A percentile compares a stretch with the other conserved stretches of the same genome.
These are phyloP conservation scores for Triticum dicoccoides DNA, from an alignment of 176 grass and related monocot genomes.

Conservation along the genomic window DNA sequence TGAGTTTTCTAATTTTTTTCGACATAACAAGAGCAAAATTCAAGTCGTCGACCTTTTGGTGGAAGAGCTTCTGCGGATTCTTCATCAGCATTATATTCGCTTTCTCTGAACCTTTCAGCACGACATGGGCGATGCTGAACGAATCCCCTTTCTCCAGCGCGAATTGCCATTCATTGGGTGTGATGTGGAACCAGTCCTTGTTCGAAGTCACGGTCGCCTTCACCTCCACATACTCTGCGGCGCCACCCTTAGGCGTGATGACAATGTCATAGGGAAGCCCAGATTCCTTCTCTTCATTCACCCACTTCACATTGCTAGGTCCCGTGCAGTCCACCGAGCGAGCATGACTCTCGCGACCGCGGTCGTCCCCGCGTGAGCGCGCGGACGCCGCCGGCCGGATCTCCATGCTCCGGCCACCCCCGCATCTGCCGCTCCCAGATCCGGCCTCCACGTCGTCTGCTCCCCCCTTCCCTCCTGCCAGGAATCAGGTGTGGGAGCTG, in stretches of 20 bases:
- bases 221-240: conserved; percentile 77
- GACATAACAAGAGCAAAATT: conserved; percentile 60
- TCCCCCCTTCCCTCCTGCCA: too few species aligned
- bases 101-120: conserved; percentile 39
- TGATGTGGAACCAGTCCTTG: conserved; percentile 78
- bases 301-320: conserved; percentile 60
- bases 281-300: conserved; percentile 67
- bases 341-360: too few species aligned
- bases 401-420: too few species aligned
- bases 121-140: conserved; percentile 74
- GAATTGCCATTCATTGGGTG: conserved; percentile 84
- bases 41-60: conserved; percentile 47
- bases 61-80: conserved; percentile 65
- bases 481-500: too few species aligned
- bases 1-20: background rate
- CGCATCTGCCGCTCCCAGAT: too few species aligned
- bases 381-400: too few species aligned
- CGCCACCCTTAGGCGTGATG: conserved; percentile 27
- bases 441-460: too few species aligned
- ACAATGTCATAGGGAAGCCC: conserved; percentile 84
- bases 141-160: conserved; percentile 62
- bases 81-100: conserved; percentile 60
- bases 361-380: too few species aligned
- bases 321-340: conserved; percentile 1
- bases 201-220: conserved; percentile 62